Base-by-base conservation (phyloP, 805 yeast species). In the Ogataea chonburiensis region DNA sequence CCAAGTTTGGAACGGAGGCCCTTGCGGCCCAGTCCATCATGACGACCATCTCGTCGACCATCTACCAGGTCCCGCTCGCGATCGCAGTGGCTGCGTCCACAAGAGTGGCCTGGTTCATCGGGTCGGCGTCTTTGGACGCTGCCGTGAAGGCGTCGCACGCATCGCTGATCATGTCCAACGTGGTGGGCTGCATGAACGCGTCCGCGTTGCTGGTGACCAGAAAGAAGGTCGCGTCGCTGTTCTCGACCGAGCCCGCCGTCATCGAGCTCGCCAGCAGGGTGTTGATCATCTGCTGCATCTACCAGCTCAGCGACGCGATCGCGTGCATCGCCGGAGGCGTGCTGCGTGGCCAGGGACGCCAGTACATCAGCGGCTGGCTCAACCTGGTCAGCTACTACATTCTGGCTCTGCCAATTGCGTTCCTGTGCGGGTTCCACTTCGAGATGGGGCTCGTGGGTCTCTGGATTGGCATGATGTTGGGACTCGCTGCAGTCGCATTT, bases 311-410 rank as follows among this genome's bases (percentile, higher is more conserved):
- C 37, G 93, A 84, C 58, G 79, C 81, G 9, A 62, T 79, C 50
- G 75, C 81, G 44, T 85, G 87, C 11, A 77, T 81, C 33, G 73
- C 84, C 2, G 88, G 87, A 10, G 93, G 93, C 11, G 71, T 86
- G 42, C 64, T 84, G 38, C 70, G 93, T 53, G 91, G 91, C 7
- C 89, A 82, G 61, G 91, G 91, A 11, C 76, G 75, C 56, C 82
- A 81, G 27, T 73, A 70, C 50, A 70, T 79, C 23, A 82, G 83
- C 1, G 83, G 84, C 2, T 68, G 70, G 35, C 70, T 78, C 24
- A 77, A 77, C 40, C 56, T 80, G 44, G 41, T 75, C 16, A 65
- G 81, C 5, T 80, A 79, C 55, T 80, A 81, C 47, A 60, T 75
- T 25, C 57, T 81, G 18, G 86, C 86, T 7, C 62, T 81, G 11